Evolutionary conservation across 768 basidiomycete genomes (phyloP).

Genomic region (Mycena alexandri): DNA sequence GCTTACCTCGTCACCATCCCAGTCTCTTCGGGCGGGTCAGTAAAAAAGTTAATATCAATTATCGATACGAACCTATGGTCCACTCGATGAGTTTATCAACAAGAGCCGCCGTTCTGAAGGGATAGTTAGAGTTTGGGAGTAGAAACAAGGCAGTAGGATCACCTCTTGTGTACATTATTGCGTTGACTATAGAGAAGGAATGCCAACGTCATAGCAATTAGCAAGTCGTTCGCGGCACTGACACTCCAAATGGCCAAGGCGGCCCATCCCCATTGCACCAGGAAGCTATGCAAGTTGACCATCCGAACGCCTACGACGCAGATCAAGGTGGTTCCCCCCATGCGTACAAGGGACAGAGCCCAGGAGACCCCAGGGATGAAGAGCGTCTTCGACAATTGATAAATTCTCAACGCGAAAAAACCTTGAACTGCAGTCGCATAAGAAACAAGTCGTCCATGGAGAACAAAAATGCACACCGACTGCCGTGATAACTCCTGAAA

Average conservation of each 20-base stretch:
- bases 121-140: not conserved
- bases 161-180: not conserved
- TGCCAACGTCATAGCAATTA: slow-evolving; percentile 5
- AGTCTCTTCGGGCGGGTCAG: not conserved
- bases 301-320: not conserved
- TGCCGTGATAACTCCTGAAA: slow-evolving; percentile 6
- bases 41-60: not conserved
- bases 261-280: slow-evolving; percentile 6
- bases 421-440: not conserved
- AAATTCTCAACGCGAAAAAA: slow-evolving; percentile 12
- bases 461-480: not conserved
- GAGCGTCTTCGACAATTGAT: not conserved
- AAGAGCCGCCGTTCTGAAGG: not conserved
- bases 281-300: not conserved
- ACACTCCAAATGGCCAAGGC: not conserved
- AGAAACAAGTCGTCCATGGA: not conserved
- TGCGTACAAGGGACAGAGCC: not conserved
- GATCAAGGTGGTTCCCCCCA: not conserved
- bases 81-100: slow-evolving; percentile 15
- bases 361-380: not conserved
- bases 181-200: not conserved
- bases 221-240: slow-evolving; percentile 1
- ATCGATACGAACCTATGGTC: not conserved
- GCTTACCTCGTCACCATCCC: slow-evolving; percentile 5
- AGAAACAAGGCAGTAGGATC: not conserved